Percentiles rank a stretch among this genome's conserved stretches.
phyloP scores from a whole-genome alignment of 495 filamentous ascomycete species.

The Xylaria curta region DNA sequence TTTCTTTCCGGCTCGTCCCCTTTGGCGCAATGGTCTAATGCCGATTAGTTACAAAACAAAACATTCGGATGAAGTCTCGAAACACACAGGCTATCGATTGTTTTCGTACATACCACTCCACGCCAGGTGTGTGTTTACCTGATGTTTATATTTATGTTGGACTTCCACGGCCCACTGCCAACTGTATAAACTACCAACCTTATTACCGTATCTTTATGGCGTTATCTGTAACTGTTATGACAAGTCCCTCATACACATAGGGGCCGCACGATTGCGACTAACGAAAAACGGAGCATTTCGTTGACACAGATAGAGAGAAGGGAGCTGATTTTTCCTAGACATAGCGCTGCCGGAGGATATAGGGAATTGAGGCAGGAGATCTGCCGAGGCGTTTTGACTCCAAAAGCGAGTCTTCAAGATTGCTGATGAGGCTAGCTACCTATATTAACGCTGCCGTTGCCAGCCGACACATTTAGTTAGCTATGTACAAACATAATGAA shows the following conservation, averaged over 20 bases:
- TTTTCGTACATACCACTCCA: background rate
- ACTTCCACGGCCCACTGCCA: background rate
- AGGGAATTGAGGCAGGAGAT: constrained; percentile 30
- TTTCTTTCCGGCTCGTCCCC: background rate
- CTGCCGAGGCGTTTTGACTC: constrained; percentile 25
- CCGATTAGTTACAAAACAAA: background rate
- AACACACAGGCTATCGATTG: background rate
- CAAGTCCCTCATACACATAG: background rate
- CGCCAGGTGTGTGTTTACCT: background rate
- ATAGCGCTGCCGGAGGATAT: constrained; percentile 42
- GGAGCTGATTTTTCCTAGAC: constrained; percentile 42
- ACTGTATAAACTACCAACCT: background rate
- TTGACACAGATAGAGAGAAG: background rate
- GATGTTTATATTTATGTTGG: background rate
- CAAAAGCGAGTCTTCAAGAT: constrained; percentile 8
- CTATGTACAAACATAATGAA: constrained; percentile 31
- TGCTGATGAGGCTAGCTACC: constrained; percentile 17
- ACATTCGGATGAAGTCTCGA: background rate
- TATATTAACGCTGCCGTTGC: constrained; percentile 12
- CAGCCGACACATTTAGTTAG: constrained; percentile 20
- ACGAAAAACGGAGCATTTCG: background rate
- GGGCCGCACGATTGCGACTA: background rate
- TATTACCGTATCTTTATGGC: background rate
- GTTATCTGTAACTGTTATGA: background rate
- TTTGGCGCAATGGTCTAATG: background rate